A percentile compares a stretch with the other conserved stretches of the same genome.
Evolutionary conservation across 768 basidiomycete species (phyloP).

Genomic region (Sistotremastrum suecicum): DNA sequence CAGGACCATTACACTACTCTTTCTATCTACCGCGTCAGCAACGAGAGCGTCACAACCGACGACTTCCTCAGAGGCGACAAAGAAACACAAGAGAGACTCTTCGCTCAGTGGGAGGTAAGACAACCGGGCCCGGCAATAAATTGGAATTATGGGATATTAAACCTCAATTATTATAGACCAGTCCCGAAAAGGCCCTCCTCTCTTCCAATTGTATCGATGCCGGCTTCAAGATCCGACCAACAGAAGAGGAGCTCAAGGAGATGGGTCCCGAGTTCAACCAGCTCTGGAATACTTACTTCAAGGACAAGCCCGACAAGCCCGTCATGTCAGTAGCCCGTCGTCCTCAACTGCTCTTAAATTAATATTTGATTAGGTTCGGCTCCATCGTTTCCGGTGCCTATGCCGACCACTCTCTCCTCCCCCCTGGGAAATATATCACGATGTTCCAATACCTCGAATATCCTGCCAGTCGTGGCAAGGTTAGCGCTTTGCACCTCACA

Average conservation of each 20-base stretch:
- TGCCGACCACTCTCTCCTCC: constrained; percentile 55
- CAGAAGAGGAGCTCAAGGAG: constrained; percentile 54
- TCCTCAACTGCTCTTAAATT: background rate
- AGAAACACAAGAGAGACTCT: constrained; percentile 16
- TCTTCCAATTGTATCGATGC: constrained; percentile 64
- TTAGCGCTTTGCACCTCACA: constrained; percentile 8
- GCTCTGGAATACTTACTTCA: constrained; percentile 59
- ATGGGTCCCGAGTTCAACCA: constrained; percentile 68
- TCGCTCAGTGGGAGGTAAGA: constrained; percentile 34
- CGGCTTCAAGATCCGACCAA: constrained; percentile 66
- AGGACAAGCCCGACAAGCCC: constrained; percentile 69
- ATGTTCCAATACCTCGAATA: constrained; percentile 72
- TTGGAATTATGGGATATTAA: no score
- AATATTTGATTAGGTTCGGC: constrained; percentile 29
- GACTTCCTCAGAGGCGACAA: constrained; percentile 59
- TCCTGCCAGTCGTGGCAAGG: constrained; percentile 60
- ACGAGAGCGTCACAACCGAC: constrained; percentile 47
- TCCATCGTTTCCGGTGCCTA: constrained; percentile 59
- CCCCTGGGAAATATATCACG: constrained; percentile 58
- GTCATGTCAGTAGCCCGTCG: constrained; percentile 34
- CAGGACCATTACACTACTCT: constrained; percentile 66
- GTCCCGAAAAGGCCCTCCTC: constrained; percentile 52
- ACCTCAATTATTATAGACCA: constrained; percentile 22
- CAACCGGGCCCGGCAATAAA: no score
- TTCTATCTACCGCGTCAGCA: constrained; percentile 50